Evolutionary conservation across 2,329 filamentous ascomycete genomes (phyloP).

Genomic region (Aschersonia sp.): DNA sequence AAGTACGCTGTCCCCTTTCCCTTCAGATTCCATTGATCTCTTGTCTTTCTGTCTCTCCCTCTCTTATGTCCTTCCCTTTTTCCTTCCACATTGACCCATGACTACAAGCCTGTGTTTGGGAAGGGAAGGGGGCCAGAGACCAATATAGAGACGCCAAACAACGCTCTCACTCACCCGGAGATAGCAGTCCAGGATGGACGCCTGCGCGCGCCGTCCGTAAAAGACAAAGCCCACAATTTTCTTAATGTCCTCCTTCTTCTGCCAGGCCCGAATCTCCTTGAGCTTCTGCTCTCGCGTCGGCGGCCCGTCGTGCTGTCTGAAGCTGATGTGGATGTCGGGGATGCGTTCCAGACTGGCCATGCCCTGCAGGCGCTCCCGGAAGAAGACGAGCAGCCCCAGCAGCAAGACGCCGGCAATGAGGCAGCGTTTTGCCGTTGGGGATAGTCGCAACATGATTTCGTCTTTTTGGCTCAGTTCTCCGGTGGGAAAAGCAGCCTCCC

Average conservation of each 20-base stretch:
- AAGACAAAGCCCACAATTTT: conserved; percentile 31
- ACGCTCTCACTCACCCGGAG: conserved; percentile 16
- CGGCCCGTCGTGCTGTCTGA: background rate
- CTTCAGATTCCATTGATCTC: no score
- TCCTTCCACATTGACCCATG: no score
- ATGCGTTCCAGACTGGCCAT: background rate
- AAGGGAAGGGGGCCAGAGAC: no score
- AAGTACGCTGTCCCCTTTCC: no score
- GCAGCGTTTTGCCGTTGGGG: background rate
- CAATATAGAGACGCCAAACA: background rate
- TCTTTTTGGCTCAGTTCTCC: background rate
- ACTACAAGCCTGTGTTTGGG: no score
- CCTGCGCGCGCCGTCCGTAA: conserved; percentile 26
- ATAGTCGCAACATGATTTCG: background rate
- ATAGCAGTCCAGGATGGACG: conserved; percentile 32
- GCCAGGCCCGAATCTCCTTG: background rate
- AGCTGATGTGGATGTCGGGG: background rate
- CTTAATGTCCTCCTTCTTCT: background rate
- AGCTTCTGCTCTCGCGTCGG: background rate
- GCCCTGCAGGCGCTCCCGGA: background rate
- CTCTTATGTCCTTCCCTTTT: no score
- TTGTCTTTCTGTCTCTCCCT: background rate
- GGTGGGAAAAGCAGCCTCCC: no score
- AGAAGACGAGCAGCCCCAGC: background rate
- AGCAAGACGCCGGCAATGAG: background rate